Evolutionary conservation across 2,329 filamentous ascomycete species (phyloP).

Genomic region (Diaporthe eres): DNA sequence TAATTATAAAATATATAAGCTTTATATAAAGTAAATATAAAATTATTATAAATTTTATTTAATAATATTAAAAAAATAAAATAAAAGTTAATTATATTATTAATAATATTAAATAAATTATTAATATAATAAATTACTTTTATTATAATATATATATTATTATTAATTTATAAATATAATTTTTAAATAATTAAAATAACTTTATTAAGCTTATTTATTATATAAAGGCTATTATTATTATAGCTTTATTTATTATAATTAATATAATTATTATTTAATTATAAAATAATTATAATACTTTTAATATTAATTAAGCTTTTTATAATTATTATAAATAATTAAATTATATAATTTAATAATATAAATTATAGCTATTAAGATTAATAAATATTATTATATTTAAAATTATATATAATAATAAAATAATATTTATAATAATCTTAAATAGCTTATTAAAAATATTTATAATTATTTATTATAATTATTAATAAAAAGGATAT

Average conservation of each 20-base stretch:
- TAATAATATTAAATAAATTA: background rate
- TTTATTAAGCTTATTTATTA: background rate
- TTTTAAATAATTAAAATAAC: background rate
- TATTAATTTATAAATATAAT: background rate
- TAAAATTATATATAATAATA: conserved; percentile 10
- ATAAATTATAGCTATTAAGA: background rate
- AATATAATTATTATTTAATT: background rate
- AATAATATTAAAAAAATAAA: background rate
- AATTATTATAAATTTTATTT: background rate
- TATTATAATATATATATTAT: background rate
- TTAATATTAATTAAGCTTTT: background rate
- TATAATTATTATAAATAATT: background rate
- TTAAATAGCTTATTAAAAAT: too few species aligned
- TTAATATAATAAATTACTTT: background rate
- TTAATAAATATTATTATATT: background rate
- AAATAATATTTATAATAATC: background rate
- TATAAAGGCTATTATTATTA: background rate
- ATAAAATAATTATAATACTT: background rate
- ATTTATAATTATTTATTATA: too few species aligned
- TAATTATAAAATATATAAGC: background rate
- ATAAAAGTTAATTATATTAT: background rate
- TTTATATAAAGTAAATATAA: background rate
- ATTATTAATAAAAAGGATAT: background rate
- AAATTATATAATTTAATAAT: background rate
- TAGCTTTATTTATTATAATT: background rate